Conservation (phyloP, 2,329 filamentous ascomycete genomes). For the Fusarium denticulatum region DNA sequence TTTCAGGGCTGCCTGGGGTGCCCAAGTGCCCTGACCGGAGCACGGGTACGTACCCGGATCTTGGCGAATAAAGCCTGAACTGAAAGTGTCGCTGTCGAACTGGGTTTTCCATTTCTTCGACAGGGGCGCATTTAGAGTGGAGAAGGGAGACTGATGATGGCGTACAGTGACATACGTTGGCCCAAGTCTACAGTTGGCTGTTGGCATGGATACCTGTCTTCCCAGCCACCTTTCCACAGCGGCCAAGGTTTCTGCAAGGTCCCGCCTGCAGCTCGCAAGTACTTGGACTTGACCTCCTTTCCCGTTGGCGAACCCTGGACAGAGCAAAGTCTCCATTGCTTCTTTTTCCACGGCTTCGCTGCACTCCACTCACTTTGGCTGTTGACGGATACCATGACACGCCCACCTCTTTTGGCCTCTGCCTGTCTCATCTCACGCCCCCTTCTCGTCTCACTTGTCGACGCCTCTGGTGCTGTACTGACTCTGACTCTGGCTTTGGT, state of each 20-base stretch:
- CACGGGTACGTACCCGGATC: conserved; percentile 32
- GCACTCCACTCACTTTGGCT: conserved; percentile 29
- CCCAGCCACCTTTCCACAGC: conserved; percentile 4
- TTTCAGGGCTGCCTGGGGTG: conserved; percentile 21
- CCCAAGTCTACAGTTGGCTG: not conserved
- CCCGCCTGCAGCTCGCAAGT: conserved; percentile 10
- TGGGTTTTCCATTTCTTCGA: conserved; percentile 35
- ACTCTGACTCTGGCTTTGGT: conserved; percentile 11
- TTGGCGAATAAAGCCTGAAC: conserved; percentile 28
- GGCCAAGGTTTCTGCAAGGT: conserved; percentile 21
- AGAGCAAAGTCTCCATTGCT: conserved; percentile 33
- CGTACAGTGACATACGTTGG: conserved; percentile 15
- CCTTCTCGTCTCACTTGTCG: conserved; percentile 33
- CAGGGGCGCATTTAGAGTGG: conserved; percentile 30
- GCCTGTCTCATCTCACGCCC: not conserved
- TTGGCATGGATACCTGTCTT: not conserved
- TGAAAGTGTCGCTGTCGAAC: conserved; percentile 15
- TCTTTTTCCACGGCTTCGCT: conserved; percentile 36
- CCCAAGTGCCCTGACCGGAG: conserved; percentile 30
- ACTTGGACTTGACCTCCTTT: conserved; percentile 20
- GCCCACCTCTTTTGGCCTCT: conserved; percentile 12
- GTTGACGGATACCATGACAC: conserved; percentile 28
- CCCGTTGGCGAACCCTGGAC: conserved; percentile 14
- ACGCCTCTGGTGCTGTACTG: conserved; percentile 27
- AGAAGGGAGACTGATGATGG: not conserved